Percentiles rank a stretch among this genome's conserved stretches.
Evolutionary conservation across 1,284 basidiomycete genomes (phyloP).

Genomic region (Chalciporus sp.): DNA sequence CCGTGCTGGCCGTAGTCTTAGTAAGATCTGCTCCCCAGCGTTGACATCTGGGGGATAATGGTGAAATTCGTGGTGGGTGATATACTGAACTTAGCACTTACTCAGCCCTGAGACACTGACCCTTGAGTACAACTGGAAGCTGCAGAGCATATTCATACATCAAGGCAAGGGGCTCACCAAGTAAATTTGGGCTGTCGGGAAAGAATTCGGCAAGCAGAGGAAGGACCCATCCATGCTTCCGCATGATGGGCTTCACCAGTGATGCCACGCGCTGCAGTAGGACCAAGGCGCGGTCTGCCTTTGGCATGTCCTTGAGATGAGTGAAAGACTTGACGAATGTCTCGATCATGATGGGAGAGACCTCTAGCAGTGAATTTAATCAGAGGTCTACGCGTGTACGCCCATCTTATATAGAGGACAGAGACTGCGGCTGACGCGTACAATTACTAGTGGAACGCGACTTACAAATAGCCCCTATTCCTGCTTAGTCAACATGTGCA

Average conservation of each 20-base stretch:
- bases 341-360: constrained; percentile 42
- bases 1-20: constrained; percentile 74
- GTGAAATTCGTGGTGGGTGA: not conserved
- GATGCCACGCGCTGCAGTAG: constrained; percentile 77
- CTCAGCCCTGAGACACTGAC: constrained; percentile 31
- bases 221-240: constrained; percentile 76
- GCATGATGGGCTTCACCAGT: constrained; percentile 89
- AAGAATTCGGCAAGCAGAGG: constrained; percentile 87
- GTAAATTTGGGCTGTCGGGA: constrained; percentile 69
- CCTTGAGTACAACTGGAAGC: constrained; percentile 8
- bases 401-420: not conserved
- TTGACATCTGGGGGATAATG: constrained; percentile 61
- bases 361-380: not conserved
- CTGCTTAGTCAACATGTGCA: not conserved
- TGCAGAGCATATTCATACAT: not conserved
- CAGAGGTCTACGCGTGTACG: not conserved
- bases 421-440: constrained; percentile 9
- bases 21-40: constrained; percentile 74
- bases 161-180: constrained; percentile 55
- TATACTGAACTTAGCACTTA: constrained; percentile 18
- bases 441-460: not conserved
- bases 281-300: constrained; percentile 59
- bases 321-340: constrained; percentile 64
- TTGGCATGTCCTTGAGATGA: constrained; percentile 64
- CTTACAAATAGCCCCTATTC: not conserved